phyloP scores from a whole-genome alignment of 129 eudicot species.

The Lonicera japonica region DNA sequence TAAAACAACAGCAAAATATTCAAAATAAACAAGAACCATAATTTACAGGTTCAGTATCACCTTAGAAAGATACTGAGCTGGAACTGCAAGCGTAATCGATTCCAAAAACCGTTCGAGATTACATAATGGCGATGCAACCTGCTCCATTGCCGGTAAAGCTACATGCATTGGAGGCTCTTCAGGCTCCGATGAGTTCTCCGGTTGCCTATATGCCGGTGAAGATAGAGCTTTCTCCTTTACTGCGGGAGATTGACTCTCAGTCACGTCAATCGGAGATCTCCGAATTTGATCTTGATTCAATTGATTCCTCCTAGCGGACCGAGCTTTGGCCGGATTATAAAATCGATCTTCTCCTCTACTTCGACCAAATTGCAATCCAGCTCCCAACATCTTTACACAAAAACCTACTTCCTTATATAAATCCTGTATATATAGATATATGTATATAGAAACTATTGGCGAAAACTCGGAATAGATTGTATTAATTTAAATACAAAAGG shows the following conservation, averaged over 20 bases:
- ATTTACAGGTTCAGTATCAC: slow-evolving; percentile 33
- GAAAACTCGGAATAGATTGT: neutral
- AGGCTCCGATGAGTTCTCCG: slow-evolving; percentile 1
- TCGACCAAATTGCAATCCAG: slow-evolving; percentile 78
- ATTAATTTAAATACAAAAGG: no score
- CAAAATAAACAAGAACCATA: no score
- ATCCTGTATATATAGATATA: neutral
- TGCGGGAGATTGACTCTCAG: slow-evolving; percentile 22
- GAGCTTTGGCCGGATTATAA: slow-evolving; percentile 66
- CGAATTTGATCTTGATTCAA: slow-evolving; percentile 41
- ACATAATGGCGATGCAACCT: slow-evolving; percentile 36
- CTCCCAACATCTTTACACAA: slow-evolving; percentile 58
- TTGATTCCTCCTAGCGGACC: slow-evolving; percentile 56
- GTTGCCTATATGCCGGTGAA: slow-evolving; percentile 7
- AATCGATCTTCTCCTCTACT: slow-evolving; percentile 85
- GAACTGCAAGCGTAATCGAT: slow-evolving; percentile 70
- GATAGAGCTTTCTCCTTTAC: neutral
- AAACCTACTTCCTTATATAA: slow-evolving; percentile 4
- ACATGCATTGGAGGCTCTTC: slow-evolving; percentile 6
- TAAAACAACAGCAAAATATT: no score
- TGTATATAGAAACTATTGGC: neutral
- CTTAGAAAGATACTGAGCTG: slow-evolving; percentile 81
- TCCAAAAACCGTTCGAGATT: slow-evolving; percentile 77
- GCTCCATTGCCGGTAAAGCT: no score
- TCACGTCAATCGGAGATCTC: slow-evolving; percentile 57